Evolutionary conservation across 352 stramenopile genomes (phyloP).

Genomic region (Phytophthora aleatoria): DNA sequence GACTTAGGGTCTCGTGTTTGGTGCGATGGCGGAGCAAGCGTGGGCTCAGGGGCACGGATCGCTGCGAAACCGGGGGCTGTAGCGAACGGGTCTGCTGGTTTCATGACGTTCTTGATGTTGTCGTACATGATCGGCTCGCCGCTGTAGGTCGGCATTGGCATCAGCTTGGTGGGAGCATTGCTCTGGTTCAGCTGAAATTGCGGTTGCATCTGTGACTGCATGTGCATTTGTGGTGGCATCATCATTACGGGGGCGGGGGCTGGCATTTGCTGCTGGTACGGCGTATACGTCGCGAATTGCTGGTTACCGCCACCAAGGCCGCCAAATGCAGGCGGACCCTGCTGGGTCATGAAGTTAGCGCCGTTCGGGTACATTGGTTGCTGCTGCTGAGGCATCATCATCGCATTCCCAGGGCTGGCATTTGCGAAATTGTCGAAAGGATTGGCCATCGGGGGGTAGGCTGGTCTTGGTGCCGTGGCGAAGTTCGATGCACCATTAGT

Average conservation of each 20-base stretch:
- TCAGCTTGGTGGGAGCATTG: conserved; percentile 24
- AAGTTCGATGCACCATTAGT: conserved; percentile 12
- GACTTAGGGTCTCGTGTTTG: conserved; percentile 39
- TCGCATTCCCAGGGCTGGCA: conserved; percentile 19
- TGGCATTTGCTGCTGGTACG: conserved; percentile 36
- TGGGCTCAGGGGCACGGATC: conserved; percentile 37
- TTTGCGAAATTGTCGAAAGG: conserved; percentile 44
- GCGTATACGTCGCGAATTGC: conserved; percentile 39
- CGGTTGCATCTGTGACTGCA: conserved; percentile 23
- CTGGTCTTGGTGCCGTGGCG: conserved; percentile 22
- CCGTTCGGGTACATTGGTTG: conserved; percentile 44
- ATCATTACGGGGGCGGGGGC: conserved; percentile 7
- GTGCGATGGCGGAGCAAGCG: conserved; percentile 26
- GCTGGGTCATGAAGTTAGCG: conserved; percentile 72
- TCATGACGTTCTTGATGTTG: conserved; percentile 68
- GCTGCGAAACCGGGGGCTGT: conserved; percentile 31
- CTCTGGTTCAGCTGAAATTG: conserved; percentile 34
- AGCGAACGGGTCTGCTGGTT: conserved; percentile 54
- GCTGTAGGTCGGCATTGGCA: conserved; percentile 41
- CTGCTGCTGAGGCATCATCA: conserved; percentile 40
- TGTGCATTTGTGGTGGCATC: conserved; percentile 19
- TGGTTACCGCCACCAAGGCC: conserved; percentile 39
- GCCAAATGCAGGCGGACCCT: conserved; percentile 46
- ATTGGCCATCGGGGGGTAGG: conserved; percentile 27
- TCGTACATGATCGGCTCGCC: conserved; percentile 62